These are phyloP conservation scores for Ogataea nakhonphanomensis DNA, from an alignment of 805 yeast genomes.

Conservation along the genomic window DNA sequence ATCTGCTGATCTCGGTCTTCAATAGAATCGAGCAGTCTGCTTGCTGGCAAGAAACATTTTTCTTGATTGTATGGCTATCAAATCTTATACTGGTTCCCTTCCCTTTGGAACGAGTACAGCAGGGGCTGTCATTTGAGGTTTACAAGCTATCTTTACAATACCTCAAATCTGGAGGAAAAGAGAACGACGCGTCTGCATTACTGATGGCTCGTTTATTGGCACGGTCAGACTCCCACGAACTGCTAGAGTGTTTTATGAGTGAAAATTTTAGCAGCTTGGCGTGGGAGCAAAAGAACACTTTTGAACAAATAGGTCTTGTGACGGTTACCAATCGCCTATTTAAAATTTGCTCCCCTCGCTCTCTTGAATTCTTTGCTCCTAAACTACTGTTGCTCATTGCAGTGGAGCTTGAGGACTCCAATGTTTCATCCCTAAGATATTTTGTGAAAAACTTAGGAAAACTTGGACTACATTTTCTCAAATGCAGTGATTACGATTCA, in stretches of 20 bases:
- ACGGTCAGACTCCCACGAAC: conserved; percentile 40
- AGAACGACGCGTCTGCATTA: conserved; percentile 50
- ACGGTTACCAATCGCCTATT: conserved; percentile 24
- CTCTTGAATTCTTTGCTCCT: conserved; percentile 5
- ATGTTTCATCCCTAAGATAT: conserved; percentile 15
- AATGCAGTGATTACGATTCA: conserved; percentile 29
- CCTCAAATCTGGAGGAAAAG: conserved; percentile 50
- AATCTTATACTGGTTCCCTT: conserved; percentile 75
- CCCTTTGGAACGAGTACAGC: conserved; percentile 41
- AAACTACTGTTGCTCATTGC: conserved; percentile 18
- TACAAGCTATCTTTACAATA: conserved; percentile 33
- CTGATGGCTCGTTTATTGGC: conserved; percentile 52
- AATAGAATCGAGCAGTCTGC: conserved; percentile 19
- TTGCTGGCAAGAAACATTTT: conserved; percentile 47
- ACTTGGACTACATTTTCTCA: conserved; percentile 30
- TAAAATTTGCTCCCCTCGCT: conserved; percentile 13
- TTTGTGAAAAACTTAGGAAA: conserved; percentile 39
- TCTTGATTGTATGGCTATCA: conserved; percentile 68
- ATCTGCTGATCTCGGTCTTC: conserved; percentile 40
- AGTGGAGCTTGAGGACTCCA: conserved; percentile 13
- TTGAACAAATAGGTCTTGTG: conserved; percentile 20
- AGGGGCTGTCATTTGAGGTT: conserved; percentile 34
- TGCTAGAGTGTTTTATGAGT: conserved; percentile 26
- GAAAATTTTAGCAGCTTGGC: conserved; percentile 17
- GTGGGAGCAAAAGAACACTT: conserved; percentile 16